A percentile compares a stretch with the other conserved stretches of the same genome.
phyloP scores from a whole-genome alignment of 257 asterid genomes.

The Jacaranda mimosifolia region DNA sequence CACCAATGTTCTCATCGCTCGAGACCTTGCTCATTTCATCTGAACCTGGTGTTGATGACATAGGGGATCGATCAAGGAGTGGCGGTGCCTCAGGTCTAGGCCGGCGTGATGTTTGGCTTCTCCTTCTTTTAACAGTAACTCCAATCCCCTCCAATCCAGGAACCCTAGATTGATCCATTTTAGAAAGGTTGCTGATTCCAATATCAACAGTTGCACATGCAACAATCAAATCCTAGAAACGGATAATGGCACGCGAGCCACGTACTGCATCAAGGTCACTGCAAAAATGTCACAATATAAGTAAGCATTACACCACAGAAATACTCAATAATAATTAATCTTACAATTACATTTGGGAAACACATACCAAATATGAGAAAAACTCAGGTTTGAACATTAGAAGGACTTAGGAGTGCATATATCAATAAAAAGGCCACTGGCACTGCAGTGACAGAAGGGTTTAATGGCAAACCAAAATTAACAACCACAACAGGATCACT shows the following conservation, averaged over 20 bases:
- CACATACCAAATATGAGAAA: background rate
- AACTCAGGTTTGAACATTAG: background rate
- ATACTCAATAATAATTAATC: background rate
- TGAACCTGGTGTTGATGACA: constrained; percentile 61
- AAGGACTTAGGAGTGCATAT: background rate
- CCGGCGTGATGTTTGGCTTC: constrained; percentile 79
- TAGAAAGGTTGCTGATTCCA: constrained; percentile 11
- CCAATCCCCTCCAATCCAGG: constrained; percentile 60
- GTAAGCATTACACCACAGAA: constrained; percentile 27
- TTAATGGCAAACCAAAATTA: background rate
- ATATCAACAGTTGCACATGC: constrained; percentile 26
- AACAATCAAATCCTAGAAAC: constrained; percentile 25
- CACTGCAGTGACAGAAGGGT: background rate
- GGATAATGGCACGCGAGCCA: constrained; percentile 21
- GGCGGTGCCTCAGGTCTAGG: constrained; percentile 74
- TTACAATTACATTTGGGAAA: background rate
- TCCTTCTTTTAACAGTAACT: constrained; percentile 64
- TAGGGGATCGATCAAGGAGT: constrained; percentile 60
- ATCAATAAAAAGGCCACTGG: constrained; percentile 17
- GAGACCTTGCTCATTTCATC: constrained; percentile 72
- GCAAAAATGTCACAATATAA: constrained; percentile 27
- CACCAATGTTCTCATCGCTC: constrained; percentile 75
- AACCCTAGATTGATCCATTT: constrained; percentile 72
- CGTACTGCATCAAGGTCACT: constrained; percentile 38
- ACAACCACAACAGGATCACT: constrained; percentile 1